Percentiles rank a stretch among this genome's conserved stretches.
Evolutionary conservation across 1,139 yeast species (phyloP).

Genomic region (Protomyces gravidus): DNA sequence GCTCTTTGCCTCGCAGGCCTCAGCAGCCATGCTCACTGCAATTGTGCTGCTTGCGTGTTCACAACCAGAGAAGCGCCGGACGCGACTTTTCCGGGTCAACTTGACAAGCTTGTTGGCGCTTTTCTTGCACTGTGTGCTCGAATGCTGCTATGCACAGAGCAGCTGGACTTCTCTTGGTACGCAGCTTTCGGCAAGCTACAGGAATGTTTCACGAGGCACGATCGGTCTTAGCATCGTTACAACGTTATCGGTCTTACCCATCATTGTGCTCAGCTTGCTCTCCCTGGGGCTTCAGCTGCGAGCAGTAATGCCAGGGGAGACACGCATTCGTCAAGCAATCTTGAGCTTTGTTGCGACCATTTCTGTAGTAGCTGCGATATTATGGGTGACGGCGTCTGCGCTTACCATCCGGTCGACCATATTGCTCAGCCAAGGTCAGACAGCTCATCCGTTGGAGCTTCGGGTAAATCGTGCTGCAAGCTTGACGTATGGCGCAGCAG

Average conservation of each 20-base stretch:
- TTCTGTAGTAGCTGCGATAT: background rate
- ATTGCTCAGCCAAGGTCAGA: background rate
- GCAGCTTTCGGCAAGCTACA: background rate
- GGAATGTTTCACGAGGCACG: background rate
- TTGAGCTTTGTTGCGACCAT: background rate
- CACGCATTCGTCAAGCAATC: background rate
- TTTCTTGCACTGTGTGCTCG: background rate
- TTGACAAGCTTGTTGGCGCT: background rate
- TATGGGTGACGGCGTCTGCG: background rate
- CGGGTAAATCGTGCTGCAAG: background rate
- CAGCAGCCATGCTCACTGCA: background rate
- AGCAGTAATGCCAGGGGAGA: slow-evolving; percentile 1
- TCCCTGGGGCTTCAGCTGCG: background rate
- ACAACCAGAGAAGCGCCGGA: background rate
- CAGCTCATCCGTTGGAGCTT: background rate
- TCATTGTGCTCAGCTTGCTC: background rate
- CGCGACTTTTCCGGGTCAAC: background rate
- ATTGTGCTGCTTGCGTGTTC: background rate
- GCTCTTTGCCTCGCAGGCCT: background rate
- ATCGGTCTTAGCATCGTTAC: background rate
- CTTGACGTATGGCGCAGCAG: background rate
- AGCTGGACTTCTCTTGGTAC: background rate
- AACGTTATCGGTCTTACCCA: background rate
- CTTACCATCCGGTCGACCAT: background rate
- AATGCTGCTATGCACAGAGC: background rate